Percentiles rank a stretch among this genome's conserved stretches.
Conservation (phyloP, 495 filamentous ascomycete species). For the Delitschia confertaspora region DNA sequence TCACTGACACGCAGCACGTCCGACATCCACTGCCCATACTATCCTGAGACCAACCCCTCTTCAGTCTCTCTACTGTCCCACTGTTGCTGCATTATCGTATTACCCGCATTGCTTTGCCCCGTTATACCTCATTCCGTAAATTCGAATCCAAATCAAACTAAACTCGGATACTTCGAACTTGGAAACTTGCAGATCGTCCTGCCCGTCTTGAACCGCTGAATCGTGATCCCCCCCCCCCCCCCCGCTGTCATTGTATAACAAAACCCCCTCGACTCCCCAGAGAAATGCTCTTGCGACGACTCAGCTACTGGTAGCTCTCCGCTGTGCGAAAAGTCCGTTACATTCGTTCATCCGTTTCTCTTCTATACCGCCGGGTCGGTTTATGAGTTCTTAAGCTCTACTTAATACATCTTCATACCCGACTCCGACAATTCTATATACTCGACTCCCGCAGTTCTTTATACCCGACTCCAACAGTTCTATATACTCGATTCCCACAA, state of each 20-base stretch:
- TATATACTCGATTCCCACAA: too few relatives aligned
- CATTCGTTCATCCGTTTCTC: constrained; percentile 16
- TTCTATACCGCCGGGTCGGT: constrained; percentile 22
- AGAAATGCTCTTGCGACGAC: constrained; percentile 20
- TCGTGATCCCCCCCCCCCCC: constrained; percentile 6
- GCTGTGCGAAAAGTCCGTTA: constrained; percentile 20
- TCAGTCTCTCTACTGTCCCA: too few relatives aligned
- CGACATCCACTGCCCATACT: background rate
- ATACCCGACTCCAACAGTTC: constrained; percentile 3
- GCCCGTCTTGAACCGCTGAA: too few relatives aligned
- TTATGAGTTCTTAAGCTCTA: constrained; percentile 21
- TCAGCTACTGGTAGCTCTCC: constrained; percentile 30
- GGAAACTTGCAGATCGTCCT: background rate
- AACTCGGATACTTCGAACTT: background rate
- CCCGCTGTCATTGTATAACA: constrained; percentile 22
- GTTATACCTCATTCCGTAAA: background rate
- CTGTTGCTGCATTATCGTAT: background rate
- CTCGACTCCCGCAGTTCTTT: too few relatives aligned
- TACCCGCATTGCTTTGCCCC: background rate
- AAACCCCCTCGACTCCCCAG: constrained; percentile 13
- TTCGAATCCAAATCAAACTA: background rate
- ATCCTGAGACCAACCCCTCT: constrained; percentile 13
- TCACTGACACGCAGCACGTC: constrained; percentile 17
- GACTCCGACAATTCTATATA: constrained; percentile 6
- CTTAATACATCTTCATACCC: constrained; percentile 15